phyloP scores from a whole-genome alignment of 768 basidiomycete species.

The Suillus subalutaceus region DNA sequence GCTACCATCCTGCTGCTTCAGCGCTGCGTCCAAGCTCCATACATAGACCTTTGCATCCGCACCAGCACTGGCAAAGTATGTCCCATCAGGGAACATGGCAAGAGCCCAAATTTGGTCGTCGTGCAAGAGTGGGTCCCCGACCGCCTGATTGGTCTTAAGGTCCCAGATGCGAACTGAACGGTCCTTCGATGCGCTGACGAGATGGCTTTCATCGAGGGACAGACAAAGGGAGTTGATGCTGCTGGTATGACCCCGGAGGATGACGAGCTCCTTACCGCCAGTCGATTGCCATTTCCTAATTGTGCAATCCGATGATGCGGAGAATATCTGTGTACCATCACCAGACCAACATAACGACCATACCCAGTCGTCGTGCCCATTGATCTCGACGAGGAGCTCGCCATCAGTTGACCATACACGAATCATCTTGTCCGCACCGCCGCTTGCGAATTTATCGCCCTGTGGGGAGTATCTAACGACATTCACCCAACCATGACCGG shows the following conservation, averaged over 20 bases:
- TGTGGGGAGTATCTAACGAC: background rate
- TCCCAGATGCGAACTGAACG: conserved; percentile 2
- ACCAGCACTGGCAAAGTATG: background rate
- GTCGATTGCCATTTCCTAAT: background rate
- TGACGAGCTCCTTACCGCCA: background rate
- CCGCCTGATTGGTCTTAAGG: background rate
- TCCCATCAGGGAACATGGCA: too few relatives aligned
- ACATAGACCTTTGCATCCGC: background rate
- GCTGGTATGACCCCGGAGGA: background rate
- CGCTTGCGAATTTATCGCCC: background rate
- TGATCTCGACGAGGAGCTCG: background rate
- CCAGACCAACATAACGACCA: background rate
- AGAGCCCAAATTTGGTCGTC: too few relatives aligned
- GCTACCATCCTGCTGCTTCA: background rate
- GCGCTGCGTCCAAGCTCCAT: background rate
- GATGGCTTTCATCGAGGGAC: background rate
- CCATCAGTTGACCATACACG: background rate
- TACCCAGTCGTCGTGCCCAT: background rate
- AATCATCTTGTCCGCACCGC: background rate
- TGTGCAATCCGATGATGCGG: background rate
- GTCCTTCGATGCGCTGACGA: background rate
- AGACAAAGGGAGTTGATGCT: background rate
- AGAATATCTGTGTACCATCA: background rate
- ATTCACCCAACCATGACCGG: background rate
- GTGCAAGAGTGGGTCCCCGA: background rate